These are phyloP conservation scores for Candida krabiensis DNA, from an alignment of 805 yeast species.

Conservation along the genomic window DNA sequence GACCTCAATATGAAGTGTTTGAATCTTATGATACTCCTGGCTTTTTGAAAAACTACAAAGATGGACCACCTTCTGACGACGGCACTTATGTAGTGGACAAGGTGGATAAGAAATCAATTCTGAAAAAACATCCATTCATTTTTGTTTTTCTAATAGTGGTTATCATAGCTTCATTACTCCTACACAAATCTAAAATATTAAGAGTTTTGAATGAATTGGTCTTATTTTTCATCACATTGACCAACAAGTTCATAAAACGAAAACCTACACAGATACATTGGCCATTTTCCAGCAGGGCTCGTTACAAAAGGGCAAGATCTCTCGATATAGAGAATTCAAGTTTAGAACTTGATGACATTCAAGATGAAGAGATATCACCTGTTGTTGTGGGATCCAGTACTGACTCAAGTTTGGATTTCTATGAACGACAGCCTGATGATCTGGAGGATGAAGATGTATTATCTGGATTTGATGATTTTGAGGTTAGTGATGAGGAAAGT, in stretches of 20 bases:
- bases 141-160: constrained; percentile 6
- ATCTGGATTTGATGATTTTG: constrained; percentile 25
- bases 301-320: constrained; percentile 27
- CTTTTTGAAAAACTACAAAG: constrained; percentile 21
- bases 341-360: constrained; percentile 17
- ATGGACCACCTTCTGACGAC: constrained; percentile 31
- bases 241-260: constrained; percentile 3
- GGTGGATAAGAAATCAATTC: constrained; percentile 40
- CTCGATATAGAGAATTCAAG: constrained; percentile 18
- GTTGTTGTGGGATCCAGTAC: constrained; percentile 8
- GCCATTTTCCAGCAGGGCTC: constrained; percentile 19
- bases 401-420: constrained; percentile 4
- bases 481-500: constrained; percentile 28
- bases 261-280: constrained; percentile 19
- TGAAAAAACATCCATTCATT: constrained; percentile 16
- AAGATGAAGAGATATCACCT: constrained; percentile 3
- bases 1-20: constrained; percentile 42
- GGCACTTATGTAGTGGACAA: constrained; percentile 41
- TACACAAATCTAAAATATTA: constrained; percentile 21
- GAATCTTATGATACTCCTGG: constrained; percentile 24
- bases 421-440: constrained; percentile 15
- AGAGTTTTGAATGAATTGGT: constrained; percentile 20
- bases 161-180: constrained; percentile 6
- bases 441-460: constrained; percentile 16
- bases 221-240: constrained; percentile 15